Conservation (phyloP, 257 asterid genomes). For the Scutellaria barbata region DNA sequence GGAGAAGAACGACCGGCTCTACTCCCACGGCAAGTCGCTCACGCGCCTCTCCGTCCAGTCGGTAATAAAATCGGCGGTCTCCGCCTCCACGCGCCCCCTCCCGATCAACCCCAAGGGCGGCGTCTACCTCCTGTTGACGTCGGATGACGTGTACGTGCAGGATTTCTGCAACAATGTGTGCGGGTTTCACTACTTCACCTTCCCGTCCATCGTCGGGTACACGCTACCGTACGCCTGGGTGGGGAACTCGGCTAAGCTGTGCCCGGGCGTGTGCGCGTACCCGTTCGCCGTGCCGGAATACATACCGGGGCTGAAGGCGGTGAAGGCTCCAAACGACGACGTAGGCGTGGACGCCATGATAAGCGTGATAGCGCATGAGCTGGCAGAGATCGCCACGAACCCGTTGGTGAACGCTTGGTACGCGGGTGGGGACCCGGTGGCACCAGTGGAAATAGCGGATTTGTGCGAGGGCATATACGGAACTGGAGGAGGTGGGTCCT, state of each 20-base stretch:
- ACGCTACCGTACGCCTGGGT: constrained; percentile 91
- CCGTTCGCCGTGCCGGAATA: constrained; percentile 70
- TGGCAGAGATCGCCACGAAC: constrained; percentile 76
- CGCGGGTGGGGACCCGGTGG: constrained; percentile 79
- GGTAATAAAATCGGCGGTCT: constrained; percentile 65
- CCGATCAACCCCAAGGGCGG: constrained; percentile 70
- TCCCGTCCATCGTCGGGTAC: constrained; percentile 83
- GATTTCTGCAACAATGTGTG: constrained; percentile 73
- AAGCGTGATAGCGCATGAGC: constrained; percentile 82
- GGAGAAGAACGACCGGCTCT: constrained; percentile 66
- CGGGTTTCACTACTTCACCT: constrained; percentile 85
- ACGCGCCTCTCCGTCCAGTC: constrained; percentile 73
- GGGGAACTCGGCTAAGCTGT: constrained; percentile 74
- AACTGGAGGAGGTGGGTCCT: constrained; percentile 82
- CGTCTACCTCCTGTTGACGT: constrained; percentile 69
- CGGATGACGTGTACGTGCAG: constrained; percentile 71
- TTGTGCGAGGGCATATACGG: constrained; percentile 90
- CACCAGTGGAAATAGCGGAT: constrained; percentile 84
- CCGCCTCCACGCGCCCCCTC: constrained; percentile 63
- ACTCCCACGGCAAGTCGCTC: constrained; percentile 61
- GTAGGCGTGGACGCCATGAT: constrained; percentile 83
- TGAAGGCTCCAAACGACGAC: constrained; percentile 72
- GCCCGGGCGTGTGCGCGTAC: constrained; percentile 76
- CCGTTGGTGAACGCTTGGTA: constrained; percentile 85
- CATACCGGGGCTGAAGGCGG: constrained; percentile 59